phyloP scores from a whole-genome alignment of 2,329 filamentous ascomycete species.

The Aureobasidium uvarum region DNA sequence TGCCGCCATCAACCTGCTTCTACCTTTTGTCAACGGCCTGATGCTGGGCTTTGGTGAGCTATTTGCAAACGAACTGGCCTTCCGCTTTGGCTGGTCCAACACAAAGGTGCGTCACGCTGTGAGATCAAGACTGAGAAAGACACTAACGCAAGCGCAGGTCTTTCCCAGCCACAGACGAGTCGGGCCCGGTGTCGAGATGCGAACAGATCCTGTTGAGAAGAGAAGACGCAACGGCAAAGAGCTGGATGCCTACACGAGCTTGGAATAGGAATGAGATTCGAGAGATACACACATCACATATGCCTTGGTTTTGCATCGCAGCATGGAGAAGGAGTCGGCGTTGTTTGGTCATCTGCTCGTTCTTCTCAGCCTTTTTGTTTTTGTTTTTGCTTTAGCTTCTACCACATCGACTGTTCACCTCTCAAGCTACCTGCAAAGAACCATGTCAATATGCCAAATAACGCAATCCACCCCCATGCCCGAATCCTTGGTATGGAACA shows the following conservation, averaged over 20 bases:
- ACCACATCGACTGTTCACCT: neutral
- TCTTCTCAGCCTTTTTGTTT: neutral
- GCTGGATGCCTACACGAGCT: constrained; percentile 63
- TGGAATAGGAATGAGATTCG: constrained; percentile 55
- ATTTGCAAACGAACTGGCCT: constrained; percentile 94
- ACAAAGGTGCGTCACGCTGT: constrained; percentile 69
- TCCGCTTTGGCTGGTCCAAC: constrained; percentile 85
- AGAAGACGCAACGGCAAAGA: constrained; percentile 53
- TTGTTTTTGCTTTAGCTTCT: neutral
- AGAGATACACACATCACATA: neutral
- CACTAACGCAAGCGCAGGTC: constrained; percentile 44
- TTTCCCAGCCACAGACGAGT: constrained; percentile 64
- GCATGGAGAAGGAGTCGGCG: constrained; percentile 23
- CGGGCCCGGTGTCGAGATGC: constrained; percentile 79
- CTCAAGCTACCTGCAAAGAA: neutral
- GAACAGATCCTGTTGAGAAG: constrained; percentile 62
- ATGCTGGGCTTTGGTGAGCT: constrained; percentile 98
- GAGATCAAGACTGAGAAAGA: neutral
- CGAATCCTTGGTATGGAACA: too few relatives aligned
- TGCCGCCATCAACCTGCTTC: constrained; percentile 88
- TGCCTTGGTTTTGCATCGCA: neutral
- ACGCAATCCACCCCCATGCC: neutral
- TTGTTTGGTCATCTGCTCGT: constrained; percentile 3
- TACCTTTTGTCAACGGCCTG: constrained; percentile 95
- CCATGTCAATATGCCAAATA: neutral